A percentile compares a stretch with the other conserved stretches of the same genome.
phyloP scores from a whole-genome alignment of 139 green algal species.

The Mesotaenium endlicherianum region DNA sequence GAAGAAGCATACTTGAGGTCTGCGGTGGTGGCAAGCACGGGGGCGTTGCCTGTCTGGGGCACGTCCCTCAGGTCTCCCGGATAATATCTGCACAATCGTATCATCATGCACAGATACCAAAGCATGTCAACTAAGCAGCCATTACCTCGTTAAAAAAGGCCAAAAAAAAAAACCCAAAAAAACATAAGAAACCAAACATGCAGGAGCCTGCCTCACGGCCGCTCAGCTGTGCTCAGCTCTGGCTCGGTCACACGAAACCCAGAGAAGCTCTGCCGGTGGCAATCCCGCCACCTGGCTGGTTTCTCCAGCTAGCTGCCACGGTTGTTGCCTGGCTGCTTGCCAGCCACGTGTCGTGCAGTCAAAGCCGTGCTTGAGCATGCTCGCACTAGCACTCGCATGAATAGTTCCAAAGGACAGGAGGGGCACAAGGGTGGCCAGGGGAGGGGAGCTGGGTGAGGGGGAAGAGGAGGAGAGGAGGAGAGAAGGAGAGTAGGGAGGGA shows the following conservation, averaged over 20 bases:
- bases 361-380: no score
- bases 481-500: background rate
- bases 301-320: background rate
- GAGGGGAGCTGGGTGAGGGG: background rate
- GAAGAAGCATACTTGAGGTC: constrained; percentile 17
- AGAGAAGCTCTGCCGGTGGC: no score
- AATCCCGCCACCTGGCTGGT: no score
- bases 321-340: background rate
- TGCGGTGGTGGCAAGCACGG: constrained; percentile 14
- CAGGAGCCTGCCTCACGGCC: no score
- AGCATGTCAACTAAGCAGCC: no score
- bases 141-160: no score
- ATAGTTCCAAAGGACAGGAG: background rate
- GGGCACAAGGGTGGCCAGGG: background rate
- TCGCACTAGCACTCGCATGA: no score
- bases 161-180: no score
- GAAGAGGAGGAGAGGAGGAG: constrained; percentile 3
- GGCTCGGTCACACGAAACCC: no score
- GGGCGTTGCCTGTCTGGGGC: constrained; percentile 38
- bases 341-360: background rate
- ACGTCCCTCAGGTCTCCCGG: constrained; percentile 32
- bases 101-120: no score
- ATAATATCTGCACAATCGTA: constrained; percentile 32
- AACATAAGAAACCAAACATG: no score
- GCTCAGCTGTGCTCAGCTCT: no score